Base-by-base conservation (phyloP, 2,329 filamentous ascomycete species). In the Spiromastix sp. region DNA sequence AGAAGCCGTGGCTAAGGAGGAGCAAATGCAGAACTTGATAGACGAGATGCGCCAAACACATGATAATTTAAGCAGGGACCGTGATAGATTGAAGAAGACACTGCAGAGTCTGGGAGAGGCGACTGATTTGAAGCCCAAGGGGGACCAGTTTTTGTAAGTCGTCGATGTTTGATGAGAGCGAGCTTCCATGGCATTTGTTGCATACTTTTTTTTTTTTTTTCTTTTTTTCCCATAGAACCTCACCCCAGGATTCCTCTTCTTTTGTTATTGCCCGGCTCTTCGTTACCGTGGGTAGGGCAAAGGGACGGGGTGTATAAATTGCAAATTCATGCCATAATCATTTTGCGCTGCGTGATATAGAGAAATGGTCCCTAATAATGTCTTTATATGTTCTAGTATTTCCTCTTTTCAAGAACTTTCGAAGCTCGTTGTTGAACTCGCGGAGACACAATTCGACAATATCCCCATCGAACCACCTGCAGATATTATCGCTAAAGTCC, bases 361-460 rank as follows among this genome's bases (percentile, higher is more conserved):
- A 66, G 51, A 59, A 60, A 50, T 54, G 53, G 43, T 60, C 64
- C 65, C 60, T 61, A 51, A 63, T 49, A 51, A 42, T 39, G 38
- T 41, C 37, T 33, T 25, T 35, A 31, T 44, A 36, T 48, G 46
- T 34, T 44, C 45, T 59, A 72, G 69, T 59, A 49, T 67, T 48
- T 64, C 70, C 40, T 65, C 65, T 31, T 73, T 73, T 54, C 57
- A 55, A 28, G 61, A 70, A 43, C 64, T 73, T 26, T 63, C 64
- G 38, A 63, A 59, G 41, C 64, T 70, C 40, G 70, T 72, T 46
- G 53, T 68, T 46, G 61, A 70, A 39, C 57, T 72, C 26, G 66
- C 68, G 22, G 59, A 64, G 37, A 66, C 67, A 35, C 65, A 71
- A 44, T 72, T 72, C 48, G 56, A 57, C 39, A 65, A 71, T 45